Percentiles rank a stretch among this genome's conserved stretches.
phyloP scores from a whole-genome alignment of 768 basidiomycete species.

The Lentinula guzmanii region DNA sequence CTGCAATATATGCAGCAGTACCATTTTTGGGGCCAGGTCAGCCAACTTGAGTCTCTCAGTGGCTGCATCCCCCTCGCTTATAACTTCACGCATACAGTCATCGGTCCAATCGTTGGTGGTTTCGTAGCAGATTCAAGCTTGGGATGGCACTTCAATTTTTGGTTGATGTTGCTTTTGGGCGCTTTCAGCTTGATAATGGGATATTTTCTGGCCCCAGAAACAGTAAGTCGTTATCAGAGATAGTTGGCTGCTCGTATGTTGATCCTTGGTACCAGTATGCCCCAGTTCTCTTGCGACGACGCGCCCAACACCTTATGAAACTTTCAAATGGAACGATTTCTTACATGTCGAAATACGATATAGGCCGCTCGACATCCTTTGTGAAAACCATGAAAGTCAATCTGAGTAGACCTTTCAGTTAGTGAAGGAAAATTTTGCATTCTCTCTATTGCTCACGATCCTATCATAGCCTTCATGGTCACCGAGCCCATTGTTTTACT shows the following conservation, averaged over 20 bases:
- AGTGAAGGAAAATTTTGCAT: conserved; percentile 9
- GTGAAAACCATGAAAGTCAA: conserved; percentile 38
- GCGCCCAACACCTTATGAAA: conserved; percentile 37
- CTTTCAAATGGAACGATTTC: conserved; percentile 32
- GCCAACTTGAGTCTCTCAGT: conserved; percentile 1
- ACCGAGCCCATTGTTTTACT: conserved; percentile 61
- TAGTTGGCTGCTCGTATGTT: not conserved
- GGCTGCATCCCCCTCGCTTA: not conserved
- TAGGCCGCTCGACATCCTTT: conserved; percentile 34
- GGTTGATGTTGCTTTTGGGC: conserved; percentile 56
- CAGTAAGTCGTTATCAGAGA: not conserved
- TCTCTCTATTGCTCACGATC: conserved; percentile 8
- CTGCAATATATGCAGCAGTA: conserved; percentile 51
- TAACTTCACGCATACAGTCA: conserved; percentile 27
- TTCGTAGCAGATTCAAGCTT: conserved; percentile 43
- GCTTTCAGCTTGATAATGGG: conserved; percentile 36
- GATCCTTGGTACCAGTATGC: conserved; percentile 34
- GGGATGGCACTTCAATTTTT: conserved; percentile 61
- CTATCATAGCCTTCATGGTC: conserved; percentile 42
- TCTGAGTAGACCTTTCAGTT: conserved; percentile 51
- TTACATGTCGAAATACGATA: conserved; percentile 48
- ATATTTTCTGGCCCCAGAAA: conserved; percentile 25
- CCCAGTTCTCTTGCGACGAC: conserved; percentile 51
- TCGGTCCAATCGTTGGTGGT: conserved; percentile 68
- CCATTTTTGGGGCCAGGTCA: conserved; percentile 54